Base-by-base conservation (phyloP, 2,329 filamentous ascomycete genomes). In the Monosporascus sp. region DNA sequence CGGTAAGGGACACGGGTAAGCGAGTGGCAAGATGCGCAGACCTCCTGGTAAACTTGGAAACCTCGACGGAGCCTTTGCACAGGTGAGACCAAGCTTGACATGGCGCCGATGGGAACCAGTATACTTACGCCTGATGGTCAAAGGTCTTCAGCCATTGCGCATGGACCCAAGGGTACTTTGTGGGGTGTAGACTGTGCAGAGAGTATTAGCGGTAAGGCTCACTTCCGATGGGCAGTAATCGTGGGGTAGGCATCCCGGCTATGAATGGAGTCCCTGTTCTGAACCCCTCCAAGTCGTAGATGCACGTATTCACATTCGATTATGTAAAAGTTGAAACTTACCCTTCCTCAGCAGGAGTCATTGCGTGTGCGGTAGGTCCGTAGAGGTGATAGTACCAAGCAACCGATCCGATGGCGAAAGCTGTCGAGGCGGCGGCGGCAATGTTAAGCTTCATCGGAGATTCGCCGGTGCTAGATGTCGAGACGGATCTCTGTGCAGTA, bases 1-100 rank as follows among this genome's bases (percentile, higher is more conserved):
- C 94, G 91, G 84, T 95, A 99, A 56, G 94, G 93, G 55, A 99
- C 85, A 79, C 94, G 90, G 75, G 81, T 87, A 60, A 99, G 87
- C 59, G 94, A 99, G 82, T 99, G 94, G 85, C 94, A 99, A 66
- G 91, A 91, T 58, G 92, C 86, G 83, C 94, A 99, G 69, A 99
- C 94, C 79, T 99, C 94, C 65, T 88, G 91, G 83, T 99, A 99
- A 71, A 99, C 94, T 79, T 96, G 92, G 86, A 97, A 99, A 77
- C 94, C 94, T 80, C 94, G 92, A 74, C 94, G 94, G 63, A 99
- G 91, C 68, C 92, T 96, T 63, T 31, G n/a, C 83, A 61, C 88
- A 80, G 62, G 80, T 85, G 58, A 61, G 51, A 55, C 55, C 56
- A 45, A 58, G 56, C 51, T 55, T 48, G 28, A 37, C 46, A 35